phyloP scores from a whole-genome alignment of 2,329 filamentous ascomycete genomes.

The Microcyclospora tardicrescens region DNA sequence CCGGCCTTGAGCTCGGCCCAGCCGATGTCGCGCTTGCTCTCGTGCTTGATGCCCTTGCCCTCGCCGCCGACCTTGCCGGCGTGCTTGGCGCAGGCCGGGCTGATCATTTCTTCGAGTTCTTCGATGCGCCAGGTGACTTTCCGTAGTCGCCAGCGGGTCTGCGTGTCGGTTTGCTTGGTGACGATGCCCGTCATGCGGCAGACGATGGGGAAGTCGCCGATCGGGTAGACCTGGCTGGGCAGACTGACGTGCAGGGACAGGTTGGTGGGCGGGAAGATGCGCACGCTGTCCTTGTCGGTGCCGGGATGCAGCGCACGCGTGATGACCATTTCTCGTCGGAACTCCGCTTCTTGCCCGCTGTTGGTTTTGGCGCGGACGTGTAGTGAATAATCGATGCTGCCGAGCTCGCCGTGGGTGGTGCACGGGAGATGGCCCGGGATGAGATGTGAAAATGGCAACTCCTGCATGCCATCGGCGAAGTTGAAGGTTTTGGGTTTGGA shows the following conservation, averaged over 20 bases:
- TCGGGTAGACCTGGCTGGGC: constrained; percentile 71
- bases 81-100: constrained; percentile 70
- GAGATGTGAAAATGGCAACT: constrained; percentile 80
- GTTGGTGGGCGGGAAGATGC: constrained; percentile 92
- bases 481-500: constrained; percentile 35
- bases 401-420: constrained; percentile 60
- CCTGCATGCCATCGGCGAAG: constrained; percentile 46
- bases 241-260: constrained; percentile 76
- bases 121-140: constrained; percentile 90
- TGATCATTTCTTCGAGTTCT: constrained; percentile 68
- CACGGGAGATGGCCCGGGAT: constrained; percentile 78
- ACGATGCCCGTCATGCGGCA: constrained; percentile 81
- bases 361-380: constrained; percentile 51
- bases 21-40: constrained; percentile 64
- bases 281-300: constrained; percentile 73
- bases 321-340: constrained; percentile 57
- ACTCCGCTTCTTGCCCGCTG: constrained; percentile 48
- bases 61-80: constrained; percentile 49
- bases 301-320: constrained; percentile 70
- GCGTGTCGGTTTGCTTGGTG: constrained; percentile 51
- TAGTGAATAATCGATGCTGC: constrained; percentile 67
- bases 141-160: constrained; percentile 78
- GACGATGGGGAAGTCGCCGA: constrained; percentile 64
- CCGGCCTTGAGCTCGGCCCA: constrained; percentile 70
- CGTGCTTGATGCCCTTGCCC: constrained; percentile 59